Conservation (phyloP, 495 filamentous ascomycete genomes). For the Penicillium canariense region DNA sequence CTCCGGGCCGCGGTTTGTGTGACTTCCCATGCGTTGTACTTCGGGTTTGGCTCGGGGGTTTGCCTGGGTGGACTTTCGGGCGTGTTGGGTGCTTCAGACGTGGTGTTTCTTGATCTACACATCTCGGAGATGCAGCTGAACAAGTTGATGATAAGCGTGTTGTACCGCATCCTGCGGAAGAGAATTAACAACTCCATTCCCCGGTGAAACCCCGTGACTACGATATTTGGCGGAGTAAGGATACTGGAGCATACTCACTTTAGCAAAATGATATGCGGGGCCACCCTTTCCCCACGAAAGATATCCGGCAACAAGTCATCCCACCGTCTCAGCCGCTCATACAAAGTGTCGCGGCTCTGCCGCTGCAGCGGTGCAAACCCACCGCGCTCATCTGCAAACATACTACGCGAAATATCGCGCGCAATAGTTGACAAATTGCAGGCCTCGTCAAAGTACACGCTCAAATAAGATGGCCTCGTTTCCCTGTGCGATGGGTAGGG, state of each 20-base stretch:
- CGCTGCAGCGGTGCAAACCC: conserved; percentile 5
- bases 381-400: conserved; percentile 28
- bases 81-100: conserved; percentile 27
- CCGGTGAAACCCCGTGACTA: too few species aligned
- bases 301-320: conserved; percentile 30
- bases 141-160: conserved; percentile 39
- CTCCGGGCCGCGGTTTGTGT: conserved; percentile 30
- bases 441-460: conserved; percentile 40
- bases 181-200: neutral
- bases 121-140: conserved; percentile 34
- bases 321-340: conserved; percentile 36
- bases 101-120: conserved; percentile 9
- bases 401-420: conserved; percentile 39
- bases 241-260: conserved; percentile 26
- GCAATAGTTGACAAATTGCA: conserved; percentile 43
- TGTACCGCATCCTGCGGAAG: conserved; percentile 37
- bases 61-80: conserved; percentile 35
- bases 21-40: conserved; percentile 25
- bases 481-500: conserved; percentile 42
- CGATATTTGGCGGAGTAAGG: too few species aligned
- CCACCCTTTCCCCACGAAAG: conserved; percentile 21
- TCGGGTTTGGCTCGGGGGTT: conserved; percentile 15
- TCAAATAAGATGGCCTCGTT: conserved; percentile 30
- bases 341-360: conserved; percentile 32
- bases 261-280: conserved; percentile 40